phyloP scores from a whole-genome alignment of 202 grass and related monocot genomes.

The Elaeis oleifera region DNA sequence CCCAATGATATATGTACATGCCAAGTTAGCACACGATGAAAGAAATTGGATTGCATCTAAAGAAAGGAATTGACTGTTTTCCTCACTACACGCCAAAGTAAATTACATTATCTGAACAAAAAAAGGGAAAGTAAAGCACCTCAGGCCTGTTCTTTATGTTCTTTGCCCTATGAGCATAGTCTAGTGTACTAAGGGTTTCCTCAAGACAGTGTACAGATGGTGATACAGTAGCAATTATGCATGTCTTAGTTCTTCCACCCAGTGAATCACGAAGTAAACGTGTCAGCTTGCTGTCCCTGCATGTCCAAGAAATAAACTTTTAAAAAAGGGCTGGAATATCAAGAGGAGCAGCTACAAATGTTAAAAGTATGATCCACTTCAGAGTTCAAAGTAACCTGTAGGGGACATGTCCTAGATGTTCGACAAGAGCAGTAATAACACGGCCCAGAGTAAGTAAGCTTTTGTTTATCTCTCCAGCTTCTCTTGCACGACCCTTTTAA shows the following conservation, averaged over 20 bases:
- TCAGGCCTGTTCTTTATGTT: conserved; percentile 96
- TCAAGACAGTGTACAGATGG: conserved; percentile 95
- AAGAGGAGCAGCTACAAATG: neutral
- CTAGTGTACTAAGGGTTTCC: conserved; percentile 91
- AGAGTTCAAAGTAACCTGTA: conserved; percentile 53
- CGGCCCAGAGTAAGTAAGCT: conserved; percentile 95
- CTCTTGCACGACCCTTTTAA: conserved; percentile 82
- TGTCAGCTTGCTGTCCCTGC: conserved; percentile 95
- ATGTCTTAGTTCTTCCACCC: conserved; percentile 97
- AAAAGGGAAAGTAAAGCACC: conserved; percentile 27
- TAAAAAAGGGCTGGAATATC: neutral
- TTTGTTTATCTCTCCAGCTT: conserved; percentile 98
- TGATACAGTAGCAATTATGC: conserved; percentile 97
- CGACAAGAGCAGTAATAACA: conserved; percentile 91
- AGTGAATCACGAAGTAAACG: conserved; percentile 86
- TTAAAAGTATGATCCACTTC: neutral
- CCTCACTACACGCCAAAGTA: neutral
- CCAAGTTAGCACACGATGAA: no score
- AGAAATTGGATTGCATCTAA: no score
- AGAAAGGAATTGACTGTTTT: no score
- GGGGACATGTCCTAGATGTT: conserved; percentile 93
- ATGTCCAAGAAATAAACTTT: conserved; percentile 11
- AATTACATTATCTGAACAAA: conserved; percentile 15
- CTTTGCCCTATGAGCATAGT: conserved; percentile 95
- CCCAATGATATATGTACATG: no score